Conservation (phyloP, 2,329 filamentous ascomycete species). For the Lanzia echinophila region DNA sequence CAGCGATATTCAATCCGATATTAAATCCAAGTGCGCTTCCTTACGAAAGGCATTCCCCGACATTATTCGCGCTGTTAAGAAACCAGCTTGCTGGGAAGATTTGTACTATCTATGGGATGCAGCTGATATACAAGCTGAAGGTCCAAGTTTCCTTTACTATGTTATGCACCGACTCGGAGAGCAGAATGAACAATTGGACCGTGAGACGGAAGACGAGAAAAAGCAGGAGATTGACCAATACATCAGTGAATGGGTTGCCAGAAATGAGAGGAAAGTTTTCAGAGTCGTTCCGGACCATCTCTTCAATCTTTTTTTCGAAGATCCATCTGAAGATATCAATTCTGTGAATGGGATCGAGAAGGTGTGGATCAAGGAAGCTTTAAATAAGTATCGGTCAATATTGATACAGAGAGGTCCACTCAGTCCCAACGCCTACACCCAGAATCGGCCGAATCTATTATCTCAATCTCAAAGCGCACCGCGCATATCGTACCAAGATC, state of each 20-base stretch:
- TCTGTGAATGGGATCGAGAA: neutral
- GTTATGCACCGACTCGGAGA: constrained; percentile 22
- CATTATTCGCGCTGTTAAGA: constrained; percentile 8
- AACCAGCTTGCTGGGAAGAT: constrained; percentile 19
- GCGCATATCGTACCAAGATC: neutral
- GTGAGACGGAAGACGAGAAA: neutral
- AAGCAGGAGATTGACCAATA: constrained; percentile 13
- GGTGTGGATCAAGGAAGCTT: neutral
- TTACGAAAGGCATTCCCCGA: constrained; percentile 5
- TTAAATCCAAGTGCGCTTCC: constrained; percentile 9
- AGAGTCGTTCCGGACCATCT: neutral
- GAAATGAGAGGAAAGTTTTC: neutral
- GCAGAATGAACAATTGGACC: constrained; percentile 8
- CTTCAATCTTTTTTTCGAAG: neutral
- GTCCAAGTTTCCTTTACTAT: constrained; percentile 25
- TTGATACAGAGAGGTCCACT: neutral
- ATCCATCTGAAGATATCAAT: neutral
- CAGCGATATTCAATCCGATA: constrained; percentile 10
- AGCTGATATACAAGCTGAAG: constrained; percentile 27
- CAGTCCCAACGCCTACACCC: neutral
- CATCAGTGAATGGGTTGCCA: constrained; percentile 16
- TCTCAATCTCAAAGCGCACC: neutral
- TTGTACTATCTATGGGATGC: constrained; percentile 31
- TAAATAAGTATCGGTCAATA: neutral
- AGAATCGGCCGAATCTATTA: neutral